These are phyloP conservation scores for Puccinia novopanici DNA, from an alignment of 1,284 basidiomycete genomes.

Conservation along the genomic window DNA sequence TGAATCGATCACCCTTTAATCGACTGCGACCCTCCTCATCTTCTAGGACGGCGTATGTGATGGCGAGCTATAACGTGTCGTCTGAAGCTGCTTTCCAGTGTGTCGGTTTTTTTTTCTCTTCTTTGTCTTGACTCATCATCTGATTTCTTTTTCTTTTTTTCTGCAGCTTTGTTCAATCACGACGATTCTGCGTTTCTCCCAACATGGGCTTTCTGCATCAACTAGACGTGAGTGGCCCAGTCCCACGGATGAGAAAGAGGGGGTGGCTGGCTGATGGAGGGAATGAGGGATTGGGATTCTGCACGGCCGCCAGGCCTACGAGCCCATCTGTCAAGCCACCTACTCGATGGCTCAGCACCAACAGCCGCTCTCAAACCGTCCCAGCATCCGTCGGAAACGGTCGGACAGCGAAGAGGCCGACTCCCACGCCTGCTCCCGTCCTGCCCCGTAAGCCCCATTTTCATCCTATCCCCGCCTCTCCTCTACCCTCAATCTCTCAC, in stretches of 20 bases:
- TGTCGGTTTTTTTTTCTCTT: neutral
- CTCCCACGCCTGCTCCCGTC: neutral
- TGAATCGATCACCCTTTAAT: slow-evolving; percentile 62
- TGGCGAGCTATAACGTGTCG: slow-evolving; percentile 51
- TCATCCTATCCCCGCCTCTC: neutral
- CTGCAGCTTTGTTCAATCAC: slow-evolving; percentile 55
- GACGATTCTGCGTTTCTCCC: slow-evolving; percentile 57
- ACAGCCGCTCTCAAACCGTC: neutral
- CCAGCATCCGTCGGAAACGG: slow-evolving; percentile 28
- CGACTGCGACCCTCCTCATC: slow-evolving; percentile 67
- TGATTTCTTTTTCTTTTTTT: neutral
- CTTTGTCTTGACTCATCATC: too few relatives aligned
- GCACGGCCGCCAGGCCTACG: slow-evolving; percentile 69
- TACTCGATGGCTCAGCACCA: slow-evolving; percentile 62
- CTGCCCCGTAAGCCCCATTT: slow-evolving; percentile 15
- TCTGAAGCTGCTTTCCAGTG: slow-evolving; percentile 45
- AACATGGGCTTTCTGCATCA: slow-evolving; percentile 55
- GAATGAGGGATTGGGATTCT: neutral
- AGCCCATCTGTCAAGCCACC: slow-evolving; percentile 78
- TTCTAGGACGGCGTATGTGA: slow-evolving; percentile 65
- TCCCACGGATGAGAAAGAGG: slow-evolving; percentile 60
- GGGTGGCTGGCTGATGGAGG: neutral
- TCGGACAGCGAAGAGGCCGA: slow-evolving; percentile 32
- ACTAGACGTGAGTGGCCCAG: slow-evolving; percentile 71
- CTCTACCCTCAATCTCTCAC: neutral